Evolutionary conservation across 768 basidiomycete genomes (phyloP).

Genomic region (Mycena belliarum): DNA sequence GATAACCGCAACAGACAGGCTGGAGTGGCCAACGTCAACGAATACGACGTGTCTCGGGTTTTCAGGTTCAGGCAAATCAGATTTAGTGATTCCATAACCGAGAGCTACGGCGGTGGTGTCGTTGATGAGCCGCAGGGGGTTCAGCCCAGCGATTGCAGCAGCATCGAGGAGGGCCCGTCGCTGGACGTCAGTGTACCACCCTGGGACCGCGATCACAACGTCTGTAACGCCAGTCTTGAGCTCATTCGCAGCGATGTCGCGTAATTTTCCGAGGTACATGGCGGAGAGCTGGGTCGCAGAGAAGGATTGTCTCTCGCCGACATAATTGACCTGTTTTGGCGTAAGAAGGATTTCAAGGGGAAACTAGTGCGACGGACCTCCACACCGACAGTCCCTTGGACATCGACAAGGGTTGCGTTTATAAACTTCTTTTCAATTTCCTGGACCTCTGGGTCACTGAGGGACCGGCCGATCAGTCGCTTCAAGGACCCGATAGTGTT

Average conservation of each 20-base stretch:
- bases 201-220: constrained; percentile 94
- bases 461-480: constrained; percentile 81
- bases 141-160: constrained; percentile 85
- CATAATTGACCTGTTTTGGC: constrained; percentile 73
- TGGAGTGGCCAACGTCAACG: constrained; percentile 93
- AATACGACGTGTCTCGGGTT: constrained; percentile 86
- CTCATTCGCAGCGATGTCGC: constrained; percentile 83
- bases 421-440: constrained; percentile 89
- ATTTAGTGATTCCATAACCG: constrained; percentile 98
- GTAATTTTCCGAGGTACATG: constrained; percentile 87
- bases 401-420: constrained; percentile 84
- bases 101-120: constrained; percentile 95
- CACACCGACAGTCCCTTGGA: constrained; percentile 77
- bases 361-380: constrained; percentile 56
- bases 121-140: constrained; percentile 93
- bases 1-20: constrained; percentile 82
- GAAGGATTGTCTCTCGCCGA: constrained; percentile 77
- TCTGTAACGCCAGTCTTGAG: constrained; percentile 87
- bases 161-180: constrained; percentile 89
- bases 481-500: constrained; percentile 96
- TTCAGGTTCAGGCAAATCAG: constrained; percentile 88
- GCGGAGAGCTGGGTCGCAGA: constrained; percentile 91
- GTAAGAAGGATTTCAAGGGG: constrained; percentile 8
- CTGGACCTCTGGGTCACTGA: constrained; percentile 79
- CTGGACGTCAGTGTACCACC: constrained; percentile 95